Base-by-base conservation (phyloP, 306 rosid species). In the Malus orientalis region DNA sequence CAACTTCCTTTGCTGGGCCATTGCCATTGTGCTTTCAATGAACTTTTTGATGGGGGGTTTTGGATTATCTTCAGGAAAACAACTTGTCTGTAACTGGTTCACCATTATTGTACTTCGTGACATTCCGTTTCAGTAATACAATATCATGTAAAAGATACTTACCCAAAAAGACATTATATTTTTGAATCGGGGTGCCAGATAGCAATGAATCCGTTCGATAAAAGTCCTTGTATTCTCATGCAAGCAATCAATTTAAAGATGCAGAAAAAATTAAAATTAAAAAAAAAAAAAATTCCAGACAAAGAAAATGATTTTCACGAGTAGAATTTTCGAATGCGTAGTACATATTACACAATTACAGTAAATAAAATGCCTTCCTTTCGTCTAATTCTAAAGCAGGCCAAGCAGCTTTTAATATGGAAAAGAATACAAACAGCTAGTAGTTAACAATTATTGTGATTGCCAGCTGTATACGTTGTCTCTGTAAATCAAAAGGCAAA, bases 401-500 rank as follows among this genome's bases (percentile, higher is more conserved):
- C 55, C 74, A 78, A 58, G 15, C 54, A 70, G 77, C 77, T 70
- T 71, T 73, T 77, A 53, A 71, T 14, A 11, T 66, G 70, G 49
- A 76, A 73, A 36, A 9, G 42, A 38, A 5, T 51, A 16, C 55
- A 38, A 40, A 38, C 73, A 79, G 53, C 67, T 60, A 30, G 67
- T 68, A 59, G 70, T 60, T 74, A 27, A 18, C 4, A 4, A 3
- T 45, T 49, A 45, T 44, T 62, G 83, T 73, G 81, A 78, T 75
- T 67, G 76, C 73, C 51, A 76, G 32, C 61, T 29, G 61, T 14
- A 59, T 36, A 60, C 27, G 76, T 79, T 49, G 76, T 79, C 59
- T 47, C 42, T 44, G 63, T 29, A 33, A 38, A 78, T 70, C 22
- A 51, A 75, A 76, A 66, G 74, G 55, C 64, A 73, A 80, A 78